Evolutionary conservation across 108 stramenopile species (phyloP).

Genomic region (Schizochytrium sp.): DNA sequence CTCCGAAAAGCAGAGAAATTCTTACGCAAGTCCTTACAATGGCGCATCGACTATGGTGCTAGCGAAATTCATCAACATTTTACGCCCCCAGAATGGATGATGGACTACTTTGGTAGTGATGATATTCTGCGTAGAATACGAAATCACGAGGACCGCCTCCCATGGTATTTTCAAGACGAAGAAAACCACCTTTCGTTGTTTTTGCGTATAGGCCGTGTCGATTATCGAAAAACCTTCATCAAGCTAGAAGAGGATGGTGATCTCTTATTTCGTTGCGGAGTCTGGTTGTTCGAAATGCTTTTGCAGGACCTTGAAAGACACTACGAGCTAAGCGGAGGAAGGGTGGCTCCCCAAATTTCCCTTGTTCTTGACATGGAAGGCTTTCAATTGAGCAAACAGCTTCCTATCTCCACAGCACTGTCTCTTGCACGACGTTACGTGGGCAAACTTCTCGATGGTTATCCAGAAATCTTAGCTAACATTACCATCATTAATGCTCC

Average conservation of each 20-base stretch:
- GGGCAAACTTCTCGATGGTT: conserved; percentile 26
- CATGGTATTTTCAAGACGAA: conserved; percentile 53
- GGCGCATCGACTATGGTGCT: conserved; percentile 54
- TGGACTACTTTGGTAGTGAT: conserved; percentile 43
- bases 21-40: conserved; percentile 14
- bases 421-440: conserved; percentile 30
- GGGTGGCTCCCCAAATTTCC: not conserved
- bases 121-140: not conserved
- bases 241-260: conserved; percentile 47
- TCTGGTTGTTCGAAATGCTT: conserved; percentile 56
- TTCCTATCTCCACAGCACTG: not conserved
- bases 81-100: not conserved
- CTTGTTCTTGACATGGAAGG: conserved; percentile 48
- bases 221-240: not conserved
- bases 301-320: conserved; percentile 26
- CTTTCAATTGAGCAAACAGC: conserved; percentile 44
- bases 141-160: not conserved
- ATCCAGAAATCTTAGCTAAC: not conserved
- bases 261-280: conserved; percentile 18
- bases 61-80: not conserved
- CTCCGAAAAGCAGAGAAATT: not conserved
- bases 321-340: not conserved
- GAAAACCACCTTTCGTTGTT: not conserved
- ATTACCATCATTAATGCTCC: conserved; percentile 30
- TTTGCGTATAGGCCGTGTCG: not conserved